Conservation (phyloP, 805 yeast species). For the Yamadazyma insecticola region DNA sequence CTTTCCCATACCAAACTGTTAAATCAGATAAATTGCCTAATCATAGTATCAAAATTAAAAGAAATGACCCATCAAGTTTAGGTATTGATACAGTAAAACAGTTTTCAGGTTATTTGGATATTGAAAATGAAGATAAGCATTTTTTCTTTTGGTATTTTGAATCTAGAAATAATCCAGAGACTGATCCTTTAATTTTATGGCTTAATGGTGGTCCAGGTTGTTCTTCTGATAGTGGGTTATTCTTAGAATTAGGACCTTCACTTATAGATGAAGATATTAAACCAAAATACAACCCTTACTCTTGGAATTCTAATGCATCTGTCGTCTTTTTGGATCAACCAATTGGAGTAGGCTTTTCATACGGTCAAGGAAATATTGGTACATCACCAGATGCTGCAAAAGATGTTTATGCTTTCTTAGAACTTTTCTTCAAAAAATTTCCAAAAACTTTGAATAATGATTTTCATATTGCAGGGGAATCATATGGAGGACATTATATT, state of each 20-base stretch:
- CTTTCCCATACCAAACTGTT: too few species aligned
- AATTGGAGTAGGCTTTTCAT: conserved; percentile 22
- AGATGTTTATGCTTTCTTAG: conserved; percentile 25
- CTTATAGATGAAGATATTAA: conserved; percentile 17
- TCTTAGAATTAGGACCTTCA: conserved; percentile 29
- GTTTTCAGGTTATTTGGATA: conserved; percentile 78
- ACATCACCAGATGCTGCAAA: conserved; percentile 20
- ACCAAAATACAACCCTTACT: conserved; percentile 22
- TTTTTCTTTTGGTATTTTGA: conserved; percentile 30
- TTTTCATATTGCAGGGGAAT: conserved; percentile 36
- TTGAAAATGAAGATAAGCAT: conserved; percentile 56
- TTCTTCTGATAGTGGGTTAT: conserved; percentile 24
- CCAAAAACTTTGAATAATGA: conserved; percentile 17
- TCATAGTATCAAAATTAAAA: conserved; percentile 7
- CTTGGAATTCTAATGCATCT: conserved; percentile 30
- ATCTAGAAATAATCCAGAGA: conserved; percentile 28
- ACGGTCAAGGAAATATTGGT: conserved; percentile 14
- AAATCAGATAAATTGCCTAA: too few species aligned
- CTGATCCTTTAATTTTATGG: conserved; percentile 28
- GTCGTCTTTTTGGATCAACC: conserved; percentile 34
- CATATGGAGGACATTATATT: conserved; percentile 41
- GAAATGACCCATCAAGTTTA: conserved; percentile 45
- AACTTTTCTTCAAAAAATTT: conserved; percentile 26
- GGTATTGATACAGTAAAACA: conserved; percentile 80
- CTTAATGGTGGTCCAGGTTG: conserved; percentile 32